Base-by-base conservation (phyloP, 495 filamentous ascomycete genomes). In the Penicillium roqueforti region DNA sequence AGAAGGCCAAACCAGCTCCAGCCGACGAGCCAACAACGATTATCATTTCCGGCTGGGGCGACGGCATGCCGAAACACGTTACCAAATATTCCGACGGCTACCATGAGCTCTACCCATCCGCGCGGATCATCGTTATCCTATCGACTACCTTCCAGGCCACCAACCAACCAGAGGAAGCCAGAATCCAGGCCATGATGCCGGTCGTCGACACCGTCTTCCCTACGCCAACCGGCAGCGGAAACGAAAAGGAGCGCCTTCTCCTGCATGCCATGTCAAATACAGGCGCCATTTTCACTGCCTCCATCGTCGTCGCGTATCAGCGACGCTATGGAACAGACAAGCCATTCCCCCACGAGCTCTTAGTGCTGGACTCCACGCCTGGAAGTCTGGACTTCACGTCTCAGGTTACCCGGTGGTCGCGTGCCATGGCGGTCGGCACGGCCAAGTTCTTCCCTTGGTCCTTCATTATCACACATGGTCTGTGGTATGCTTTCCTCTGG, bases 81-180 rank as follows among this genome's bases (percentile, higher is more conserved):
- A 53, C 67, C 54, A 83, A 83, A 56, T 83, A 82, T 51, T 68
- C 72, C 22, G 75, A 76, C 19, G 80, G 80, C 11, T 83, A 73
- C 59, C 65, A 69, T 25, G 62, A 68, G n/a, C 71, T 82, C 9
- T 81, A 68, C 52, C 80, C 80, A 0, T 54, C 55, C 7, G 61
- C 76, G 11, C 63, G 70, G 2, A 70, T 78, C 40, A 54, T 82
- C 10, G 73, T 79, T 20, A 69, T 80, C 37, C 68, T 81, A 51
- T 76, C 72, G 9, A 66, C 71, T 29, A 81, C 76, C 23, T 62
- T 78, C 10, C 68, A 70, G 4, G 74, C 77, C 10, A 63, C 72
- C 10, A 74, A 68, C 46, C 63, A 73, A 19, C 68, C 59, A 25
- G 69, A 79, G 16, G 66, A 71, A 9, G 58, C 68, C 26, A 69